phyloP scores from a whole-genome alignment of 2,329 filamentous ascomycete species.

The Alternaria arborescens region DNA sequence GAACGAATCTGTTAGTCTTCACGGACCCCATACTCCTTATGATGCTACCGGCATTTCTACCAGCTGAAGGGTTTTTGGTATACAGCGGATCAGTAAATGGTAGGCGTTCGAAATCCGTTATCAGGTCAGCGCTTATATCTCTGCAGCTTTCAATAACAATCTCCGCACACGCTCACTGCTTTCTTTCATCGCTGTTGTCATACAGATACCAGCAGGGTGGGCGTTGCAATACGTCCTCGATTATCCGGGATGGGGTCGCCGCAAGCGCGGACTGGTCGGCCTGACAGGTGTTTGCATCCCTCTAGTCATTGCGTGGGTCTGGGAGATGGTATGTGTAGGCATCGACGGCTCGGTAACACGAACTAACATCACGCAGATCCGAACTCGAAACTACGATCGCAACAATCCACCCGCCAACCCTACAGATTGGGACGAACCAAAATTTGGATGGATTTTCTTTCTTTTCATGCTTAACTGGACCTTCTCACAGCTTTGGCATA shows the following conservation, averaged over 20 bases:
- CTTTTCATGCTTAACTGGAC: slow-evolving; percentile 46
- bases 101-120: slow-evolving; percentile 6
- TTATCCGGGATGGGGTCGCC: slow-evolving; percentile 38
- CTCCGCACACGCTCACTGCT: slow-evolving; percentile 38
- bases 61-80: slow-evolving; percentile 41
- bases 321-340: slow-evolving; percentile 39
- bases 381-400: slow-evolving; percentile 43
- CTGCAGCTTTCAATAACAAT: slow-evolving; percentile 39
- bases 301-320: slow-evolving; percentile 40
- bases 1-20: slow-evolving; percentile 37
- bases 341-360: background rate
- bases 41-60: slow-evolving; percentile 43
- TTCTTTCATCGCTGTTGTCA: slow-evolving; percentile 40
- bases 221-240: slow-evolving; percentile 41
- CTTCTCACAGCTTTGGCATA: slow-evolving; percentile 44
- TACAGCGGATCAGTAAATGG: slow-evolving; percentile 47
- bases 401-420: slow-evolving; percentile 30
- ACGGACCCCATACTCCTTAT: slow-evolving; percentile 39
- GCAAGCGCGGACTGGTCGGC: slow-evolving; percentile 40
- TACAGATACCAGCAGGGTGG: slow-evolving; percentile 45
- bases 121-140: background rate
- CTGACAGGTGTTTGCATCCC: slow-evolving; percentile 38
- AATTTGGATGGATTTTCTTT: slow-evolving; percentile 41
- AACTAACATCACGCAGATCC: slow-evolving; percentile 27
- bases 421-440: slow-evolving; percentile 38